phyloP scores from a whole-genome alignment of 495 filamentous ascomycete species.

The Aspergillus kassunensis region DNA sequence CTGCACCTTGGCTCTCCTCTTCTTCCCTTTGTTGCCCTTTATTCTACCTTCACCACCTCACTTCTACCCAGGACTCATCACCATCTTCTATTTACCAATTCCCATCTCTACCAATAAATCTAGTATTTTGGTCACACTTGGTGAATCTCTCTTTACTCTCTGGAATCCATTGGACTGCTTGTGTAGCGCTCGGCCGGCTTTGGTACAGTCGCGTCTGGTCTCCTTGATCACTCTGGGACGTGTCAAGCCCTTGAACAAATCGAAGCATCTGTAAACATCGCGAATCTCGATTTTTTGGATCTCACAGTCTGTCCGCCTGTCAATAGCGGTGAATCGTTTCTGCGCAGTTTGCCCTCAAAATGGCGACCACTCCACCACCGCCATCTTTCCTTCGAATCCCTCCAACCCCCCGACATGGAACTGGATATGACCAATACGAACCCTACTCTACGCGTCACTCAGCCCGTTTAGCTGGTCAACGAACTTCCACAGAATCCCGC shows the following conservation, averaged over 20 bases:
- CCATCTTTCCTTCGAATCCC: constrained; percentile 59
- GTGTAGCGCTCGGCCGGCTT: constrained; percentile 13
- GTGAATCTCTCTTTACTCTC: constrained; percentile 5
- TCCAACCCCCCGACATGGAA: constrained; percentile 66
- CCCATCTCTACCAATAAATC: constrained; percentile 7
- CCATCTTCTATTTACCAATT: neutral
- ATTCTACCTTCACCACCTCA: neutral
- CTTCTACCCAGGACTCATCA: neutral
- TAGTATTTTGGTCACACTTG: neutral
- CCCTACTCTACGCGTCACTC: constrained; percentile 56
- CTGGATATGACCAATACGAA: constrained; percentile 63
- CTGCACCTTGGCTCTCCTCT: neutral
- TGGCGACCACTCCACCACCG: constrained; percentile 66
- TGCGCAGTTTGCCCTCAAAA: constrained; percentile 21
- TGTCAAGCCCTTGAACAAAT: neutral
- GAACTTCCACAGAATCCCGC: constrained; percentile 25
- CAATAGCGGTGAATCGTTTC: constrained; percentile 2
- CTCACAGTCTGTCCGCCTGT: neutral
- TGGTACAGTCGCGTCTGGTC: constrained; percentile 14
- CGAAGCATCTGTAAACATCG: neutral
- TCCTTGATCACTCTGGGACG: constrained; percentile 16
- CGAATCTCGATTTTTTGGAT: neutral
- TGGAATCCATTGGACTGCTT: constrained; percentile 1
- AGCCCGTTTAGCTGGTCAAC: constrained; percentile 45
- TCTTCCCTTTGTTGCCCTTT: constrained; percentile 10